phyloP scores from a whole-genome alignment of 2,329 filamentous ascomycete genomes.

The Alternaria conjuncta region DNA sequence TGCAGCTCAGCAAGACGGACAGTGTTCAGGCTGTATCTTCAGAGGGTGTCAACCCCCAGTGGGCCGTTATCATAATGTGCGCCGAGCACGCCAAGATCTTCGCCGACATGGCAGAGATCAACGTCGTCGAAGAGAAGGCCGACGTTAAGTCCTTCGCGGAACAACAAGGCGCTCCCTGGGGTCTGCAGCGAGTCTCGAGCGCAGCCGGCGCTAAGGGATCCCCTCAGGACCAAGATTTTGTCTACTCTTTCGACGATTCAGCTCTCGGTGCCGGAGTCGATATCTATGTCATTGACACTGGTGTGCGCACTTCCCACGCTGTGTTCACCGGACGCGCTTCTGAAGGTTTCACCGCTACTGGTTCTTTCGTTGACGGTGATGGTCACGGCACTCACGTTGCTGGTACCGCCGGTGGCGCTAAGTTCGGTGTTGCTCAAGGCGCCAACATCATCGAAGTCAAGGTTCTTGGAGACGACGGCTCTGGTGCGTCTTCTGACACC shows the following conservation, averaged over 20 bases:
- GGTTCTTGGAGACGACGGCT: slow-evolving; percentile 55
- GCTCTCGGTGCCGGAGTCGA: slow-evolving; percentile 52
- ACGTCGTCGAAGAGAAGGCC: slow-evolving; percentile 51
- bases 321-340: slow-evolving; percentile 54
- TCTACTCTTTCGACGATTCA: slow-evolving; percentile 50
- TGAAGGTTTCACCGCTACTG: slow-evolving; percentile 50
- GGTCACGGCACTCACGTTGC: slow-evolving; percentile 59
- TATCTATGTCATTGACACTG: slow-evolving; percentile 59
- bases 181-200: slow-evolving; percentile 54
- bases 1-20: slow-evolving; percentile 37
- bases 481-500: slow-evolving; percentile 55
- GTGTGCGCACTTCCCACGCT: slow-evolving; percentile 54
- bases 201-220: slow-evolving; percentile 41
- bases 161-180: slow-evolving; percentile 52
- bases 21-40: slow-evolving; percentile 46
- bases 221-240: slow-evolving; percentile 45
- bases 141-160: slow-evolving; percentile 38
- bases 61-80: slow-evolving; percentile 51
- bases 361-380: slow-evolving; percentile 48
- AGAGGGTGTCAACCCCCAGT: slow-evolving; percentile 49
- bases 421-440: slow-evolving; percentile 56
- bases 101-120: slow-evolving; percentile 50
- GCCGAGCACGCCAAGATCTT: slow-evolving; percentile 49
- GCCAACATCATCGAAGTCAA: slow-evolving; percentile 60
- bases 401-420: slow-evolving; percentile 53